phyloP scores from a whole-genome alignment of 371 early-diverging fungal genomes.

The Zychaea mexicana region DNA sequence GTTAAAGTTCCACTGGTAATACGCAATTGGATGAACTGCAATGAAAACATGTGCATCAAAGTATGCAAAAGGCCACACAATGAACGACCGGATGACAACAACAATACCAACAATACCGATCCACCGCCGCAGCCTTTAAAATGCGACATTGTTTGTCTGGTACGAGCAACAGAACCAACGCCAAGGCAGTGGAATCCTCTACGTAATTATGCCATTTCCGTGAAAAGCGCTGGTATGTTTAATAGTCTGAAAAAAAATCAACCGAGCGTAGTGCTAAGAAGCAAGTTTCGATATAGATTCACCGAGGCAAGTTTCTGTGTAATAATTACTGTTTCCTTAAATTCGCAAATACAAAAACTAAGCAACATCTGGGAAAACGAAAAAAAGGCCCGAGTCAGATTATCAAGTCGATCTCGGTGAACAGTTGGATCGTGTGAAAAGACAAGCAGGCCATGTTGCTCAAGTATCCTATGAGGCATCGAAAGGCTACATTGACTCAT shows the following conservation, averaged over 20 bases:
- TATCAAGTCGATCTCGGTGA: constrained; percentile 9
- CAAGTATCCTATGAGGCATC: constrained; percentile 7
- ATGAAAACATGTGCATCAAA: constrained; percentile 1
- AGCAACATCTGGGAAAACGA: no score
- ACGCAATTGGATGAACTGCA: constrained; percentile 3
- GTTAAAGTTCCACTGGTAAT: neutral
- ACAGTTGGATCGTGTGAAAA: neutral
- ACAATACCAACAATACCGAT: neutral
- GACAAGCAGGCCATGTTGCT: constrained; percentile 9
- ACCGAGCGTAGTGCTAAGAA: no score
- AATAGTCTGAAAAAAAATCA: no score
- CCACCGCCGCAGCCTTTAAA: neutral
- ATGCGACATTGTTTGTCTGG: constrained; percentile 5
- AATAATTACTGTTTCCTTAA: neutral
- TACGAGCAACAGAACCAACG: constrained; percentile 2
- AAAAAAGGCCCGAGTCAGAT: neutral
- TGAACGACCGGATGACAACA: neutral
- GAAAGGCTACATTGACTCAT: constrained; percentile 14
- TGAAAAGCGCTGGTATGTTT: neutral
- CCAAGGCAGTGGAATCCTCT: constrained; percentile 9
- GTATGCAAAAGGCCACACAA: neutral
- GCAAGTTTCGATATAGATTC: neutral
- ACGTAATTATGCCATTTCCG: constrained; percentile 5
- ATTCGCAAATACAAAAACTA: no score
- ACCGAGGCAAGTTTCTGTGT: neutral